Percentiles rank a stretch among this genome's conserved stretches.
These are phyloP conservation scores for Tremellales sp. DNA, from an alignment of 1,284 basidiomycete genomes.

Conservation along the genomic window DNA sequence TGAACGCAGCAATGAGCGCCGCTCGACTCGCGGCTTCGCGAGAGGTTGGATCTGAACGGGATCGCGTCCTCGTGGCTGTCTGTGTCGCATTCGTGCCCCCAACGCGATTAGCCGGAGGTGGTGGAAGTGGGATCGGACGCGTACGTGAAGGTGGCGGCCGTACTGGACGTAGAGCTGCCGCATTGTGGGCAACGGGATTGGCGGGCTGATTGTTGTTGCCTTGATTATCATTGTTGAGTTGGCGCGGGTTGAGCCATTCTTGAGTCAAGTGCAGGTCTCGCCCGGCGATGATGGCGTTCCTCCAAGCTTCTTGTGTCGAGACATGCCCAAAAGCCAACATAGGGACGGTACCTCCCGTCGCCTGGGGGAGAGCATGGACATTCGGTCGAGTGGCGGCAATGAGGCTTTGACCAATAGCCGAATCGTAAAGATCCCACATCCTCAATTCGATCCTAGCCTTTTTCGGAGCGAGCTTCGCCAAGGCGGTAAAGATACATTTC, in stretches of 20 bases:
- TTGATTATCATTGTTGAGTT: no score
- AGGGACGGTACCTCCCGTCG: not conserved
- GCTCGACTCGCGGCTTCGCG: no score
- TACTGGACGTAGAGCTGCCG: no score
- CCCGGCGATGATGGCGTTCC: slow-evolving; percentile 14
- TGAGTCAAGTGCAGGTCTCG: slow-evolving; percentile 16
- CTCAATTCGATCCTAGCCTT: slow-evolving; percentile 29
- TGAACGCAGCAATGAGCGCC: no score
- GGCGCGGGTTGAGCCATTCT: slow-evolving; percentile 13
- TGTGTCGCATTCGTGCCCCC: no score
- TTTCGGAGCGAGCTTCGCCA: slow-evolving; percentile 12
- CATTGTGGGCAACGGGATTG: no score
- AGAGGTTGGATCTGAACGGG: no score
- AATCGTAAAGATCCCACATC: slow-evolving; percentile 26
- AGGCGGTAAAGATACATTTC: slow-evolving; percentile 13
- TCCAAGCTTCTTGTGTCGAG: slow-evolving; percentile 11
- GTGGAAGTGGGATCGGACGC: no score
- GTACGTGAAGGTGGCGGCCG: no score
- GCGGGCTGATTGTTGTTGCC: no score
- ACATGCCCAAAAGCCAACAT: not conserved
- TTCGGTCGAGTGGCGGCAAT: slow-evolving; percentile 12
- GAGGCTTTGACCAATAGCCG: slow-evolving; percentile 18
- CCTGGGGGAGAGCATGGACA: slow-evolving; percentile 1
- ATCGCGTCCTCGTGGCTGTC: no score
- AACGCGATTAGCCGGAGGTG: no score